A percentile compares a stretch with the other conserved stretches of the same genome.
Conservation (phyloP, 805 yeast genomes). For the Pichia pseudocactophila region DNA sequence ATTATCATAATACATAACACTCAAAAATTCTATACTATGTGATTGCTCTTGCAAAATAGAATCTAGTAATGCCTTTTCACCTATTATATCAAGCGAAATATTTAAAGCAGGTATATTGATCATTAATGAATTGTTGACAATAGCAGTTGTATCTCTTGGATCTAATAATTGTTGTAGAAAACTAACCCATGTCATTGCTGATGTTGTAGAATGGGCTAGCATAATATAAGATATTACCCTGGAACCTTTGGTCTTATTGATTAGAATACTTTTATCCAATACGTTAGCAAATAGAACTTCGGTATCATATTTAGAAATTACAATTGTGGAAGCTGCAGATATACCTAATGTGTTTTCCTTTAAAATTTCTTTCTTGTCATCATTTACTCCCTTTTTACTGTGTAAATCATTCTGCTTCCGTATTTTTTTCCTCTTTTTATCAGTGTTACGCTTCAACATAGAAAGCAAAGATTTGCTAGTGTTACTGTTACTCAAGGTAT, state of each 20-base stretch:
- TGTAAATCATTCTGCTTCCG: too few relatives aligned
- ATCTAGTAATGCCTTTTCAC: neutral
- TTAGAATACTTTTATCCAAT: slow-evolving; percentile 60
- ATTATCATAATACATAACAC: slow-evolving; percentile 3
- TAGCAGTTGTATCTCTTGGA: neutral
- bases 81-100: slow-evolving; percentile 28
- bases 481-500: too few relatives aligned
- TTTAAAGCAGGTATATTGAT: slow-evolving; percentile 40
- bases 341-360: too few relatives aligned
- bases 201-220: slow-evolving; percentile 41
- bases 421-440: too few relatives aligned
- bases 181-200: slow-evolving; percentile 57
- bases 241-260: slow-evolving; percentile 25
- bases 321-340: slow-evolving; percentile 8
- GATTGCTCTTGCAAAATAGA: neutral
- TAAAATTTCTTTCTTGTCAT: neutral
- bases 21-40: neutral
- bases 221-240: slow-evolving; percentile 36
- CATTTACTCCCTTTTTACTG: neutral
- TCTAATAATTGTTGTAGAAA: slow-evolving; percentile 45
- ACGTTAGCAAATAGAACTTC: slow-evolving; percentile 50
- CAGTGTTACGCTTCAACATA: too few relatives aligned
- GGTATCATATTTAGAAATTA: slow-evolving; percentile 15
- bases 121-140: slow-evolving; percentile 10
- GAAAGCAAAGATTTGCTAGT: too few relatives aligned